Evolutionary conservation across 2,329 filamentous ascomycete species (phyloP), one percentile per base, ranked within the genome.

Genomic region (Mycosphaerella arachidis): DNA sequence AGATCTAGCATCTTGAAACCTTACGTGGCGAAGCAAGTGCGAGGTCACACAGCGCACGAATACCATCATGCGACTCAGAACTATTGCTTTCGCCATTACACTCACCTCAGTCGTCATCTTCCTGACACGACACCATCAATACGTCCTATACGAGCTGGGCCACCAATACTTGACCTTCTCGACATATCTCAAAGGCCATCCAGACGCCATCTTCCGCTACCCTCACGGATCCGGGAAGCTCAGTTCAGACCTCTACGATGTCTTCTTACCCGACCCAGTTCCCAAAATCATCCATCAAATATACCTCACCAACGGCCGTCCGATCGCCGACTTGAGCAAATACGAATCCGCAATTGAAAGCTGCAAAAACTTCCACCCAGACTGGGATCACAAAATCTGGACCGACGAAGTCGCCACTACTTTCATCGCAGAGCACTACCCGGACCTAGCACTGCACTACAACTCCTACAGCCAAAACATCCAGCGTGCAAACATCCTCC

Each of bases 261-360:
- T 43, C 16, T 57, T 60, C 27, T 31, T 62, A 7, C 7, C 53
- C 12, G 46, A 63, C 6, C 57, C 62, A 1, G 58, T 64, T 1
- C 67, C 68, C 6, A 66, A 60, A 31, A 67, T 69, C 31, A 67
- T 71, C 13, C 69, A 70, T 51, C 69, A 68, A 37, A 71, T 71
- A 18, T 66, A 60, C 50, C 63, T 71, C 8, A 56, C 63, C 3
- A 58, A 68, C 24, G 63, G 67, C 1, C 57, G 56, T 12, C 33
- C 59, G 4, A 64, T 66, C 54, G 51, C 59, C 10, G 62, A 55
- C 13, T 35, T 68, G 6, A 37, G 53, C 18, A 65, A 66, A 29
- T 70, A 69, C 50, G 57, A 50, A 16, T 33, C 63, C 12, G 64
- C 64, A 6, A 63, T 66, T 6, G 40, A 55, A 18, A 68, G 66